Evolutionary conservation across 108 stramenopile genomes (phyloP), one percentile per base, ranked within the genome.

Genomic region (Mayamaea pseudoterrestris): DNA sequence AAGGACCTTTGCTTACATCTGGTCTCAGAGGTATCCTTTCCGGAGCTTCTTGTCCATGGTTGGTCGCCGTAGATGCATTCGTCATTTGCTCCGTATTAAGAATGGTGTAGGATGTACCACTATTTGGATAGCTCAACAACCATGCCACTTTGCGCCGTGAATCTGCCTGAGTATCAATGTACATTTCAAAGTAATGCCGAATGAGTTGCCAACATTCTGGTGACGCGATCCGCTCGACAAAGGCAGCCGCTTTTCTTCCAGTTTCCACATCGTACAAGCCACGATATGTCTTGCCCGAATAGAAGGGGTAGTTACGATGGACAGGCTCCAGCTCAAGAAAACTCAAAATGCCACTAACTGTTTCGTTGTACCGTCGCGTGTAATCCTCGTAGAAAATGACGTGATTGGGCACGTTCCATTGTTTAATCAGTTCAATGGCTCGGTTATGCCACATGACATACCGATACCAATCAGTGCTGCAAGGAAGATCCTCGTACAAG

Each of bases 361-460:
- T 3, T 3, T 14, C 37, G 18, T 39, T 20, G 37, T 39, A 20
- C 20, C 20, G 37, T 5, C 18, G 16, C 18, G 37, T 18, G 8
- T 39, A 39, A 20, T 39, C 18, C 22, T 49, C 47, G 30, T 49
- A 49, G 30, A 20, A 49, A 28, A 49, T 18, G 32, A 31, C 30
- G 22, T 49, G 47, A 11, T 18, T 21, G 3, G 47, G 47, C 18
- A 49, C n/a, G 4, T 32, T 14, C 18, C 23, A 24, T 25, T 39
- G n/a, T 43, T 43, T 22, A 3, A 17, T 44, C 6, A 25, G 14
- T 14, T 25, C 14, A 41, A 25, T 73, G 26, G 74, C 78, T 41
- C 66, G 55, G 36, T 80, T 80, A 50, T 80, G 78, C 78, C 78
- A 80, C 35, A 73, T 67, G n/a, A 76, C 46, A 32, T 63, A 80